Evolutionary conservation across 2,329 filamentous ascomycete genomes (phyloP).

Genomic region (Colletotrichum sp.): DNA sequence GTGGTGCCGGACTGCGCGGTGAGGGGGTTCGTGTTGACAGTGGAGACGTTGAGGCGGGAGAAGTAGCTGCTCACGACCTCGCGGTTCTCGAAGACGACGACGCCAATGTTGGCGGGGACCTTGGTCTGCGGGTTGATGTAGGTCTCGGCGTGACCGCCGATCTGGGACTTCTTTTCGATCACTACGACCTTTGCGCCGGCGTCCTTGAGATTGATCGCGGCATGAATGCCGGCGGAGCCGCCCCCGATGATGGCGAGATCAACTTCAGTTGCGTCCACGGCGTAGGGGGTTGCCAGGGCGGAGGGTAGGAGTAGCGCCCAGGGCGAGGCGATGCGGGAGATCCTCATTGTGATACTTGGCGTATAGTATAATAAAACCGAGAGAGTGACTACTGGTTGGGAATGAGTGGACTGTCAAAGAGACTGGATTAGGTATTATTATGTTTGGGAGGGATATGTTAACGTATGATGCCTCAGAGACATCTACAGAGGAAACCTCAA

Average conservation of each 20-base stretch:
- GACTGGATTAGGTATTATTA: not conserved
- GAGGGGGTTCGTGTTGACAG: constrained; percentile 4
- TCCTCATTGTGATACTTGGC: not conserved
- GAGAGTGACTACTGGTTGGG: not conserved
- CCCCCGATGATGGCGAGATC: constrained; percentile 43
- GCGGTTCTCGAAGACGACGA: constrained; percentile 35
- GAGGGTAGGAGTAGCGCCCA: not conserved
- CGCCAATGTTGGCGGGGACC: constrained; percentile 19
- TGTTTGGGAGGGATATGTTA: not conserved
- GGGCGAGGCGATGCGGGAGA: not conserved
- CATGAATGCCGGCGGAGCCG: constrained; percentile 43
- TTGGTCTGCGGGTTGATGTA: constrained; percentile 30
- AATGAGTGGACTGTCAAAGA: not conserved
- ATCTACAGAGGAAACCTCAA: not conserved
- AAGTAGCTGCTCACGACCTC: constrained; percentile 39
- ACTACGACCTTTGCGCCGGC: constrained; percentile 39
- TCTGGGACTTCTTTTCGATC: constrained; percentile 37
- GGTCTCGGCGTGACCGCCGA: constrained; percentile 49
- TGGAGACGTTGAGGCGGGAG: constrained; percentile 33
- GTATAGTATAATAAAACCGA: too few species aligned
- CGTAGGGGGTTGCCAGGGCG: not conserved
- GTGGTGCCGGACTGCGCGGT: not conserved
- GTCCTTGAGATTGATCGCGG: constrained; percentile 42
- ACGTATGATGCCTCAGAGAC: not conserved
- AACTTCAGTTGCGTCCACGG: constrained; percentile 3